Base-by-base conservation (phyloP, 192 early-diverging fungal species). In the Neocallimastix lanati region DNA sequence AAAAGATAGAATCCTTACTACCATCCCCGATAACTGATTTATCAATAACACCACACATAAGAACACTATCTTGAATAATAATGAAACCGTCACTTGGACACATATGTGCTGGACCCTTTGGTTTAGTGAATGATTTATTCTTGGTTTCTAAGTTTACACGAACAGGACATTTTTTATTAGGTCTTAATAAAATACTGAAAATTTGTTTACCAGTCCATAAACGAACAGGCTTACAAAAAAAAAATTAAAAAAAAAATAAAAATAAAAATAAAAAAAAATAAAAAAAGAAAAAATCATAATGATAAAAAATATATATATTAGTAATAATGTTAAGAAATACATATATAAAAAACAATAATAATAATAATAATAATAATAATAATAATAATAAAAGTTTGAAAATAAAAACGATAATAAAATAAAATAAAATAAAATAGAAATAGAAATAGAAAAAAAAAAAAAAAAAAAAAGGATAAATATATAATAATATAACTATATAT, bases 121-220 rank as follows among this genome's bases (percentile, higher is more conserved):
- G 37, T 91, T 92, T 79, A 90, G 94, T 85, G 87, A 80, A 80
- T 4, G 29, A 84, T 27, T 83, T 82, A 83, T 28, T 81, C 76
- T 93, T 94, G n/a, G 94, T 89, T 84, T 97, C 94, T 36, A 98
- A 85, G 82, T 98, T 98, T 76, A 99, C 88, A 76, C 88, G 78
- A 3, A 94, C 90, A 13, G 87, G 84, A 28, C 88, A 88, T 0
- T 85, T 79, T 77, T 84, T 85, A 82, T 96, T 96, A 27, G 98
- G 98, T 78, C 93, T 87, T 85, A 99, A 86, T 16, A 99, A 84
- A 30, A 97, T 89, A 78, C 89, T 90, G 81, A 99, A 95, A 29
- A 98, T 84, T 85, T 99, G 97, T 85, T 98, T 98, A 78, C 97
- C 97, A 13, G 97, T 95, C 97, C 97, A 99, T 29, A 98, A 83